A percentile compares a stretch with the other conserved stretches of the same genome.
Evolutionary conservation across 805 yeast genomes (phyloP).

Genomic region (Brettanomyces anomalus): DNA sequence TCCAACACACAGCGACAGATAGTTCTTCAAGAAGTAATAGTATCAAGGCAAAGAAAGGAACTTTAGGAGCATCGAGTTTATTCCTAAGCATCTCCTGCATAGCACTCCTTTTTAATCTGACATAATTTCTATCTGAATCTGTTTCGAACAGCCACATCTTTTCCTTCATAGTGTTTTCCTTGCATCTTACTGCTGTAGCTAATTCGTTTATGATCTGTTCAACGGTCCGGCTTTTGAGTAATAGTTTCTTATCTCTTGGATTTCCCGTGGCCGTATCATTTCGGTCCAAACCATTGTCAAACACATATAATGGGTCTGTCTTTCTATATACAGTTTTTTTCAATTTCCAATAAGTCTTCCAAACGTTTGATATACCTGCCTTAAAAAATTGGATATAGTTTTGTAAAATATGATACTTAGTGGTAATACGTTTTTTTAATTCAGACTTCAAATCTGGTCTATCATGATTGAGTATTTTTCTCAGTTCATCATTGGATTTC

Average conservation of each 20-base stretch:
- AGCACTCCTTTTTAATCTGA: conserved; percentile 30
- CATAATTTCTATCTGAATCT: conserved; percentile 4
- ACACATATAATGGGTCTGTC: conserved; percentile 16
- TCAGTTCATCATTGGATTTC: conserved; percentile 4
- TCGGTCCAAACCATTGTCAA: conserved; percentile 19
- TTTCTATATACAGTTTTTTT: conserved; percentile 18
- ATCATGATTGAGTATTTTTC: conserved; percentile 4
- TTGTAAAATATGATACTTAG: conserved; percentile 14
- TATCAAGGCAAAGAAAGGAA: conserved; percentile 51
- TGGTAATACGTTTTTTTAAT: conserved; percentile 3
- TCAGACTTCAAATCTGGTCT: conserved; percentile 3
- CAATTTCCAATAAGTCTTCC: conserved; percentile 32
- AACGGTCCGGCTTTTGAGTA: conserved; percentile 7
- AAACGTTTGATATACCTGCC: conserved; percentile 47
- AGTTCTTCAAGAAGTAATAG: conserved; percentile 48
- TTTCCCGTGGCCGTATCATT: conserved; percentile 19
- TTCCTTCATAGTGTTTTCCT: conserved; percentile 12
- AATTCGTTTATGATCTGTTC: conserved; percentile 17
- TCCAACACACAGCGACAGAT: conserved; percentile 43
- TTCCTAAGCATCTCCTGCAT: conserved; percentile 45
- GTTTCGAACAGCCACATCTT: conserved; percentile 5
- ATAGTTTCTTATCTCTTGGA: conserved; percentile 14
- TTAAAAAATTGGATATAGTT: conserved; percentile 41
- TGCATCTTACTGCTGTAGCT: conserved; percentile 15
- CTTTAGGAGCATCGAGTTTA: conserved; percentile 37